Evolutionary conservation across 305 asterid species (phyloP).

Genomic region (Nicotiana rustica): DNA sequence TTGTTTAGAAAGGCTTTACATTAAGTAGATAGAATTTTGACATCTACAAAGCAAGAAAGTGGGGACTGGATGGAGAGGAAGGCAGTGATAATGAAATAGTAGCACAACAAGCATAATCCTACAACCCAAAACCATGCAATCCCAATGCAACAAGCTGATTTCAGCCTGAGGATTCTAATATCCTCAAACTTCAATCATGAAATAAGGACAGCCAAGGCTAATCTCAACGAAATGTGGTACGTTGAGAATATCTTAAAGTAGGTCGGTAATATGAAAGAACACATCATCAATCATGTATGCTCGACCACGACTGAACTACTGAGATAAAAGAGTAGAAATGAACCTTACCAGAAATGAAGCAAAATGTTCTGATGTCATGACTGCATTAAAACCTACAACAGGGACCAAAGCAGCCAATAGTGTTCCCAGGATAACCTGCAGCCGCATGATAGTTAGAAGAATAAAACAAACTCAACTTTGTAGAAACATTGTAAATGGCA

Average conservation of each 20-base stretch:
- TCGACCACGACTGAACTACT: background rate
- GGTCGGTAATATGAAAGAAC: background rate
- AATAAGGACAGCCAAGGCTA: background rate
- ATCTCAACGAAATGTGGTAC: slow-evolving; percentile 10
- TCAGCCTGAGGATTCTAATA: background rate
- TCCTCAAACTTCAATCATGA: background rate
- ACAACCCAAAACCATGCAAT: background rate
- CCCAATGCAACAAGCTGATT: slow-evolving; percentile 20
- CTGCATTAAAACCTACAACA: slow-evolving; percentile 97
- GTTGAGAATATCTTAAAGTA: background rate
- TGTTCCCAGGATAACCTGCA: slow-evolving; percentile 93
- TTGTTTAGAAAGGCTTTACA: background rate
- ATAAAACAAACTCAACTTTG: background rate
- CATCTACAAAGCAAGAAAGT: background rate
- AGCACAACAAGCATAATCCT: background rate
- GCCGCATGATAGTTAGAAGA: background rate
- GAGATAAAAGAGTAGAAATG: slow-evolving; percentile 22
- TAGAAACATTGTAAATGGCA: background rate
- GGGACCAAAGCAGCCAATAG: slow-evolving; percentile 91
- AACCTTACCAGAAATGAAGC: slow-evolving; percentile 88
- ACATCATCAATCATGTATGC: background rate
- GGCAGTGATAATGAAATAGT: background rate
- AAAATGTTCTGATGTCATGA: slow-evolving; percentile 97
- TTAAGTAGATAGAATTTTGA: background rate
- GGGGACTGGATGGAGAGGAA: background rate